A percentile compares a stretch with the other conserved stretches of the same genome.
phyloP scores from a whole-genome alignment of 495 filamentous ascomycete genomes.

The Aspergillus wentii region DNA sequence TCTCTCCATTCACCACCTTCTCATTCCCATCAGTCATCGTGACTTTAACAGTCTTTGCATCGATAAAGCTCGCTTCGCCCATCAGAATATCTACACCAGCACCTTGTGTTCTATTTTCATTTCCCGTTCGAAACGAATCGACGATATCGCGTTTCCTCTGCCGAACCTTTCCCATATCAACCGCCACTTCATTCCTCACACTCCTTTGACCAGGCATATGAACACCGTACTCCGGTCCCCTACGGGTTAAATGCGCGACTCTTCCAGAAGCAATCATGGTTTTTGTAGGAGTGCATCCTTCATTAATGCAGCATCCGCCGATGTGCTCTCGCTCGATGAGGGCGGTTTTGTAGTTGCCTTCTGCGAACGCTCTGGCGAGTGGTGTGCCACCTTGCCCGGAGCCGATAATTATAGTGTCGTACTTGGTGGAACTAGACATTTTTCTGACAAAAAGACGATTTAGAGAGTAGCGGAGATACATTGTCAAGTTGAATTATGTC shows the following conservation, averaged over 20 bases:
- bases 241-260: constrained; percentile 35
- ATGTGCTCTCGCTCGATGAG: constrained; percentile 42
- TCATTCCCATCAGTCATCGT: constrained; percentile 17
- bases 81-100: constrained; percentile 41
- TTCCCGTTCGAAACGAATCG: constrained; percentile 37
- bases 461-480: too few species aligned
- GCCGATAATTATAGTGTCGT: constrained; percentile 41
- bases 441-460: too few species aligned
- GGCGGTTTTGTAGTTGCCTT: constrained; percentile 30
- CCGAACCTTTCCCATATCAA: constrained; percentile 43
- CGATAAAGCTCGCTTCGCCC: constrained; percentile 37
- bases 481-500: too few species aligned
- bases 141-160: constrained; percentile 52
- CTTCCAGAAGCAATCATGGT: constrained; percentile 46
- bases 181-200: constrained; percentile 12
- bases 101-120: constrained; percentile 27
- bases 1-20: constrained; percentile 24
- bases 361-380: constrained; percentile 36
- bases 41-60: constrained; percentile 24
- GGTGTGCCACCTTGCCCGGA: constrained; percentile 47
- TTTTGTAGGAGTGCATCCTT: constrained; percentile 53
- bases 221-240: constrained; percentile 43
- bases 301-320: constrained; percentile 48
- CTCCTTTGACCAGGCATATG: constrained; percentile 8
- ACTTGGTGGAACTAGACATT: constrained; percentile 20